These are phyloP conservation scores for Lactarius akahatsu DNA, from an alignment of 768 basidiomycete species.

Conservation along the genomic window DNA sequence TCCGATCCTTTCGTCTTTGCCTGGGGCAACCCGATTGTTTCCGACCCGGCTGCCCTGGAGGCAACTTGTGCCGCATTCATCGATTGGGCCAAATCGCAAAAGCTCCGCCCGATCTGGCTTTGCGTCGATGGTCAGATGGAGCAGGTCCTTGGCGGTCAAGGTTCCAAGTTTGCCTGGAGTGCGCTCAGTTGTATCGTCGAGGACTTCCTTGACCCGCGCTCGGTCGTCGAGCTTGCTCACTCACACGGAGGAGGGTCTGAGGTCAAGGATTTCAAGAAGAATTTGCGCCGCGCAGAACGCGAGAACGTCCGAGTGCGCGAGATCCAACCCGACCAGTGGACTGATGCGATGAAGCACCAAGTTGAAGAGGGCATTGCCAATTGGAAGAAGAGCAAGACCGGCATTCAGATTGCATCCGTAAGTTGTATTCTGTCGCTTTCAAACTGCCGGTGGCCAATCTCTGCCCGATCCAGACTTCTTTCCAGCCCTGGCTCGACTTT, in stretches of 20 bases:
- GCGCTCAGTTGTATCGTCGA: slow-evolving; percentile 64
- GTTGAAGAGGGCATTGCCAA: slow-evolving; percentile 54
- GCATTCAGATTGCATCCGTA: slow-evolving; percentile 50
- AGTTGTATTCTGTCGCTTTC: background rate
- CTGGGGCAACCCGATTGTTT: slow-evolving; percentile 31
- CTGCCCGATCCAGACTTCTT: slow-evolving; percentile 37
- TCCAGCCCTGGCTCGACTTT: slow-evolving; percentile 55
- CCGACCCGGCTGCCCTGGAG: slow-evolving; percentile 40
- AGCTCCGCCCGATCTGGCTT: slow-evolving; percentile 57
- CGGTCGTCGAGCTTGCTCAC: slow-evolving; percentile 48
- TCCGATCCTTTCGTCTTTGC: slow-evolving; percentile 41
- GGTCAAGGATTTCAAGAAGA: slow-evolving; percentile 61
- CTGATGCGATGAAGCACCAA: slow-evolving; percentile 43
- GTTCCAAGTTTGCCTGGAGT: slow-evolving; percentile 50
- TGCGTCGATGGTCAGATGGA: slow-evolving; percentile 57
- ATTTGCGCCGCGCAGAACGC: slow-evolving; percentile 56
- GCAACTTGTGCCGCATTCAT: slow-evolving; percentile 46
- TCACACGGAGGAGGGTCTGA: slow-evolving; percentile 31
- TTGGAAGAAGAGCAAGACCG: slow-evolving; percentile 54
- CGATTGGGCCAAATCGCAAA: slow-evolving; percentile 41
- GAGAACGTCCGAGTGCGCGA: slow-evolving; percentile 52
- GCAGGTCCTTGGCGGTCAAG: slow-evolving; percentile 45
- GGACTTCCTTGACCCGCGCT: slow-evolving; percentile 46
- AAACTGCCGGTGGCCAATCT: background rate
- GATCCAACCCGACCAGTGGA: slow-evolving; percentile 42